Percentiles rank a stretch among this genome's conserved stretches.
Evolutionary conservation across 2,329 filamentous ascomycete species (phyloP).

Genomic region (Colletotrichum salicis): DNA sequence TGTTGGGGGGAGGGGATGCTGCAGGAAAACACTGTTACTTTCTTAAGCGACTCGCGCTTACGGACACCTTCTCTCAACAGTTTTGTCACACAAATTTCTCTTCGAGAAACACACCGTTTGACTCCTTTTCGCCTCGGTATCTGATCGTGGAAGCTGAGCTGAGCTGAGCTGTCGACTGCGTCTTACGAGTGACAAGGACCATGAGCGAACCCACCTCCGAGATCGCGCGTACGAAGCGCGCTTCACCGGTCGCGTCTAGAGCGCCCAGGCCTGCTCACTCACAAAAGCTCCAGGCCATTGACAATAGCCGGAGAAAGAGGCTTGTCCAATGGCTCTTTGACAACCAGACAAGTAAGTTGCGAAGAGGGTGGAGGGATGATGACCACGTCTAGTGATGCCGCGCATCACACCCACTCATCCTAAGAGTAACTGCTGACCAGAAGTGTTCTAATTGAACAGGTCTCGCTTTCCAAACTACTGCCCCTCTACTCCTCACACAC

Average conservation of each 20-base stretch:
- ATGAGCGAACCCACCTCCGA: background rate
- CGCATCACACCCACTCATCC: background rate
- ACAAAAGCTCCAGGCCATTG: background rate
- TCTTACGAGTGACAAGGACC: background rate
- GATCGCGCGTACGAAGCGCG: background rate
- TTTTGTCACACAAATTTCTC: background rate
- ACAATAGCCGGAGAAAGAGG: background rate
- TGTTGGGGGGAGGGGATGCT: background rate
- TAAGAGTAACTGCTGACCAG: background rate
- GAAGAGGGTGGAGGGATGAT: background rate
- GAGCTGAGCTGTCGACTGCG: background rate
- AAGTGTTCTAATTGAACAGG: background rate
- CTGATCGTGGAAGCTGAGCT: background rate
- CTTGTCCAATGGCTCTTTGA: constrained; percentile 2
- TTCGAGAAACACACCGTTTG: background rate
- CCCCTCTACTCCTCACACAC: background rate
- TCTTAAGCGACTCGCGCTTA: background rate
- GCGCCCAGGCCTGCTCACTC: background rate
- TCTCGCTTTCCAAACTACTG: background rate
- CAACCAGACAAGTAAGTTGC: constrained; percentile 2
- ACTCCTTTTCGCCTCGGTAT: background rate
- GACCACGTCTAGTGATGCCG: background rate
- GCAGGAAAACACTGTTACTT: background rate
- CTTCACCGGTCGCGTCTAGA: background rate
- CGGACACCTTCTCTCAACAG: background rate